These are phyloP conservation scores for Trifolium dubium DNA, from an alignment of 306 rosid species.

Conservation along the genomic window DNA sequence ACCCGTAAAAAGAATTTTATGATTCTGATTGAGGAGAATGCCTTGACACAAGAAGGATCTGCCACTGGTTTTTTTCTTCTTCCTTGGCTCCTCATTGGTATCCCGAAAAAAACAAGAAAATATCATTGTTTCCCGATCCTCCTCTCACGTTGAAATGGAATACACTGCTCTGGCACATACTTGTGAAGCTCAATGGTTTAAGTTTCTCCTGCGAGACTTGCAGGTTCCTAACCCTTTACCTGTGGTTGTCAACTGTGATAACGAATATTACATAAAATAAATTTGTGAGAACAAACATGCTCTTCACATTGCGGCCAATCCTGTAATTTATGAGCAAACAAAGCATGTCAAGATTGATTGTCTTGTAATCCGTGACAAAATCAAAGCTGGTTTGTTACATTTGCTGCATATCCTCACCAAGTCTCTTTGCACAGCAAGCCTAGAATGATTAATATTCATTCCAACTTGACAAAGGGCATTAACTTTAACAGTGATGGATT, in stretches of 20 bases:
- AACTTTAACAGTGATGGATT: neutral
- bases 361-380: neutral
- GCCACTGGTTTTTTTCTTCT: neutral
- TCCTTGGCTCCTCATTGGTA: too few species aligned
- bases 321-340: neutral
- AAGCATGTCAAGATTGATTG: neutral
- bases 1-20: too few species aligned
- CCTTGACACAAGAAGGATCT: neutral
- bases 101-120: too few species aligned
- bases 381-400: neutral
- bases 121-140: neutral
- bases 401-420: too few species aligned
- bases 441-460: neutral
- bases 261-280: too few species aligned
- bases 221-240: neutral
- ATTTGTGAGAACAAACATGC: neutral
- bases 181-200: neutral
- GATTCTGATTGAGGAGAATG: neutral
- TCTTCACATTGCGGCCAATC: neutral
- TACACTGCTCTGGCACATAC: neutral
- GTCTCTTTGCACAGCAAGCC: neutral
- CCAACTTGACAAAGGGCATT: too few species aligned
- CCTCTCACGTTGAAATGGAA: neutral
- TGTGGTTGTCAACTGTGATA: neutral
- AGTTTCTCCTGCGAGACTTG: neutral